A percentile compares a stretch with the other conserved stretches of the same genome.
These are phyloP conservation scores for Rhynchosporium graminicola DNA, from an alignment of 2,329 filamentous ascomycete species.

Conservation along the genomic window DNA sequence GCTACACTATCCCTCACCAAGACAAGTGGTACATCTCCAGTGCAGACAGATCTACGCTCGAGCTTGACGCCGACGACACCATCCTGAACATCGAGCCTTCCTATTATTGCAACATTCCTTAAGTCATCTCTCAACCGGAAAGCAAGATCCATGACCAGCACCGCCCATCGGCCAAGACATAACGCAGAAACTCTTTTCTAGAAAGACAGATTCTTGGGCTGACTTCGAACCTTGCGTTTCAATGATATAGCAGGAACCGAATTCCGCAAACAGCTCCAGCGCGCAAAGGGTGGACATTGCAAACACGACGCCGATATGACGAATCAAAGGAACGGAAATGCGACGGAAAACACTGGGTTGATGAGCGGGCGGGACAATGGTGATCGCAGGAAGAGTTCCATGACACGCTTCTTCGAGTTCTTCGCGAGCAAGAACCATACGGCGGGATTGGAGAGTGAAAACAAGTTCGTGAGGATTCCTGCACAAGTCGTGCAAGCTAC, in stretches of 20 bases:
- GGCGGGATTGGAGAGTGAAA: constrained; percentile 37
- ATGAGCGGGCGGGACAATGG: constrained; percentile 32
- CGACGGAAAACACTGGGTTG: constrained; percentile 35
- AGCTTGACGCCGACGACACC: constrained; percentile 22
- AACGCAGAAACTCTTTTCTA: constrained; percentile 22
- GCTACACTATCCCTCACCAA: constrained; percentile 4
- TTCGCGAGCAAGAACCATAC: constrained; percentile 34
- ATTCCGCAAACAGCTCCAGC: constrained; percentile 32
- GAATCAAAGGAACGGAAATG: constrained; percentile 26
- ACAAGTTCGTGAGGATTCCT: constrained; percentile 35
- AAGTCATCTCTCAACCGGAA: constrained; percentile 4
- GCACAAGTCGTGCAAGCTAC: constrained; percentile 35
- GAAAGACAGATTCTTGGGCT: constrained; percentile 25
- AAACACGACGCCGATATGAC: constrained; percentile 20
- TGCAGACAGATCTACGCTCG: constrained; percentile 20
- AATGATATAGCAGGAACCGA: constrained; percentile 31
- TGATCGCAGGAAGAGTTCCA: constrained; percentile 22
- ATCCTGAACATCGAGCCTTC: constrained; percentile 12
- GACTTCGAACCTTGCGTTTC: constrained; percentile 21
- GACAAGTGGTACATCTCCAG: not conserved
- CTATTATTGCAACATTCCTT: constrained; percentile 11
- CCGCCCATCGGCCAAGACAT: constrained; percentile 29
- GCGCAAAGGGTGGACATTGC: constrained; percentile 22
- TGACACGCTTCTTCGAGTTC: constrained; percentile 31
- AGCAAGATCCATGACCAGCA: constrained; percentile 17